phyloP scores from a whole-genome alignment of 2,329 filamentous ascomycete genomes.

The Neoscytalidium dimidiatum region DNA sequence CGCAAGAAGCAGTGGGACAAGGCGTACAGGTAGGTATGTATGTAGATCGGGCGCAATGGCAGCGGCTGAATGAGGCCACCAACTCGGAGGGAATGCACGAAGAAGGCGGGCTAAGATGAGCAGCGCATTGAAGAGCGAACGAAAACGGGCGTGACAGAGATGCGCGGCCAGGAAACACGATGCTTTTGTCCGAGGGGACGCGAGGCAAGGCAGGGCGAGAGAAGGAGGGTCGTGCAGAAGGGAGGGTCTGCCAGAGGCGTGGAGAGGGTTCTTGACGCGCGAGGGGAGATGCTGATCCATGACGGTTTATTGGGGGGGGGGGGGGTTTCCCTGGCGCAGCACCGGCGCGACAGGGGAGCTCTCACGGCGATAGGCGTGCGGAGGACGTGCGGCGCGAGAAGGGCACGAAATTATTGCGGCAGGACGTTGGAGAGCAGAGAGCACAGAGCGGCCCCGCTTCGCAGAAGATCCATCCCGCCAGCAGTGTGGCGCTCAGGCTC shows the following conservation, averaged over 20 bases:
- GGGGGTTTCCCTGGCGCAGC: conserved; percentile 10
- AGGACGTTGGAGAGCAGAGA: conserved; percentile 9
- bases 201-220: neutral
- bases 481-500: conserved; percentile 11
- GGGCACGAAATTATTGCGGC: conserved; percentile 16
- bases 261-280: neutral
- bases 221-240: neutral
- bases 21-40: neutral
- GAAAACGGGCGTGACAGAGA: neutral
- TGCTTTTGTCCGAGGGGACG: neutral
- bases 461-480: neutral
- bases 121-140: neutral
- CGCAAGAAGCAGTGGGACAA: neutral
- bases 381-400: conserved; percentile 14
- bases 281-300: conserved; percentile 15
- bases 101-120: neutral
- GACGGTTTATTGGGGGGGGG: conserved; percentile 14
- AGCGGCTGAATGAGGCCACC: neutral
- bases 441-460: neutral
- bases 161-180: neutral
- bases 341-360: conserved; percentile 9
- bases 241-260: neutral
- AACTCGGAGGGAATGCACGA: neutral
- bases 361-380: neutral
- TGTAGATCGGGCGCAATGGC: neutral